A percentile compares a stretch with the other conserved stretches of the same genome.
These are phyloP conservation scores for Trametes sanguinea DNA, from an alignment of 768 basidiomycete genomes.

Conservation along the genomic window DNA sequence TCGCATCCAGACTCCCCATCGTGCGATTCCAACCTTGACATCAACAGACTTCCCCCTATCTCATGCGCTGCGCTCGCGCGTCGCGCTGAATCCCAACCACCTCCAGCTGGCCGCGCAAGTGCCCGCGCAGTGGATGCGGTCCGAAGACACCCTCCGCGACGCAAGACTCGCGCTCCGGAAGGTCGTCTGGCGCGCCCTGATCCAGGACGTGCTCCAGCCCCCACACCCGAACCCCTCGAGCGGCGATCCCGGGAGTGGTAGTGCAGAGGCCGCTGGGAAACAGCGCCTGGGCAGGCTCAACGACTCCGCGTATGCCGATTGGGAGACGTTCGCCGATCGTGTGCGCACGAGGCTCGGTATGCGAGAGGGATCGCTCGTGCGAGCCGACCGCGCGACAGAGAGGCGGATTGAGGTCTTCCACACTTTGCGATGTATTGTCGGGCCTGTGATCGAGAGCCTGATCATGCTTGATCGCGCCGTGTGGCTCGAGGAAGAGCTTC, in stretches of 20 bases:
- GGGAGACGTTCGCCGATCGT: constrained; percentile 45
- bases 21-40: background rate
- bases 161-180: constrained; percentile 62
- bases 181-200: constrained; percentile 70
- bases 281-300: constrained; percentile 53
- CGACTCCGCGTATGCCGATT: constrained; percentile 50
- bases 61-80: constrained; percentile 24
- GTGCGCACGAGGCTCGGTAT: constrained; percentile 23
- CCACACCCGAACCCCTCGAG: background rate
- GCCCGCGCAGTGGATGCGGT: constrained; percentile 60
- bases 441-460: constrained; percentile 65
- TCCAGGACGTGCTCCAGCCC: constrained; percentile 39
- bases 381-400: constrained; percentile 32
- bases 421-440: constrained; percentile 65
- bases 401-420: constrained; percentile 59
- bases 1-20: background rate
- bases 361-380: background rate
- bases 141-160: constrained; percentile 33
- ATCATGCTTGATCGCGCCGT: constrained; percentile 62
- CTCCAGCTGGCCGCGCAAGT: constrained; percentile 74
- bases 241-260: too few species aligned
- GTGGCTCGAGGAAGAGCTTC: constrained; percentile 52
- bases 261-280: too few species aligned
- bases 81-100: constrained; percentile 49
- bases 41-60: constrained; percentile 59